Base-by-base conservation (phyloP, 2,329 filamentous ascomycete species). In the Aspergillus fischeri region DNA sequence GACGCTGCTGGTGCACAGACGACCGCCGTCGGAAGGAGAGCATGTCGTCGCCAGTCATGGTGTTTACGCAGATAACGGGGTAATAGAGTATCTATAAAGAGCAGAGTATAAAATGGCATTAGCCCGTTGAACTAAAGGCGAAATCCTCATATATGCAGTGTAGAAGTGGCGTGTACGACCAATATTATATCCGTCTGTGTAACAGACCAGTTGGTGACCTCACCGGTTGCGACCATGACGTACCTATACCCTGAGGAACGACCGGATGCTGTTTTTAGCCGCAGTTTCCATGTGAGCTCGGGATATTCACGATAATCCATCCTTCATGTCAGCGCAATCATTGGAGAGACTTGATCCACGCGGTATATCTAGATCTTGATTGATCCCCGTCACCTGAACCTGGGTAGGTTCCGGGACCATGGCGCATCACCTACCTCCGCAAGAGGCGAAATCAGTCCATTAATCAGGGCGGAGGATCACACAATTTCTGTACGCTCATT, bases 1-100 rank as follows among this genome's bases (percentile, higher is more conserved):
- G 67, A 35, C 70, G 70, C 50, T 72, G 68, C 61, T 71, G 67
- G 45, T 70, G 65, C 27, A 71, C 35, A 5, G 74, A 76, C 1
- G 67, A 58, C 20, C 68, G 72, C 41, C 71, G 71, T 45, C 63
- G 53, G 44, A 72, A 68, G 24, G 42, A 44, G 21, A 32, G 32
- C 3, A 48, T 28, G 28, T 44, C 53, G 17, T 47, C 53, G 10
- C 53, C 41, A 4, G 27, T 28, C 54, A 60, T 60, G n/a, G 14
- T 60, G 50, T 14, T 17, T 49, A 21, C 10, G 41, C 41, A 44
- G 20, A 9, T 44, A 24, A 44, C 8, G 10, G 17, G n/a, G n/a
- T 10, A 44, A 5, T 21, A 4, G 10, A 4, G 6, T 44, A 44
- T 9, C 8, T 9, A 21, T 1, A 44, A 24, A 44, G 41, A 21